phyloP scores from a whole-genome alignment of 495 filamentous ascomycete species.

The Neurospora pannonica region DNA sequence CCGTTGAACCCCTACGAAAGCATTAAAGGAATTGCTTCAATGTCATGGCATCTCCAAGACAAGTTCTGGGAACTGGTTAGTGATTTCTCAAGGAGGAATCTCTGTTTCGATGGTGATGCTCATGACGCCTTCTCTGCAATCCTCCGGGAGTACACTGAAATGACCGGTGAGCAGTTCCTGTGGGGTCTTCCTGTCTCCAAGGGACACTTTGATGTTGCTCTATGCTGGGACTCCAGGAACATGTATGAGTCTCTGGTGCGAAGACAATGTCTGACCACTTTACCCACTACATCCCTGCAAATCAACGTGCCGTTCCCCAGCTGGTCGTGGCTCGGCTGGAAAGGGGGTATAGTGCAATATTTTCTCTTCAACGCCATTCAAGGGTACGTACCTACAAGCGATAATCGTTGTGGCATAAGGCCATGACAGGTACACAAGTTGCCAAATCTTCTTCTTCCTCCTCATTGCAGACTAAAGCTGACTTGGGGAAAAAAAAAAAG shows the following conservation, averaged over 20 bases:
- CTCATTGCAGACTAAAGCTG: neutral
- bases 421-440: too few relatives aligned
- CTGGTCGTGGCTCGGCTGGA: conserved; percentile 18
- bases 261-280: neutral
- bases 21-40: too few relatives aligned
- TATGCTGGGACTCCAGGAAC: conserved; percentile 18
- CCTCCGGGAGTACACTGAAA: neutral
- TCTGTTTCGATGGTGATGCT: neutral
- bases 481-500: neutral
- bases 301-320: conserved; percentile 5
- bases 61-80: neutral
- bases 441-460: neutral
- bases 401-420: too few relatives aligned
- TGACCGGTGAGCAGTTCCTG: conserved; percentile 7
- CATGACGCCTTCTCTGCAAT: conserved; percentile 13
- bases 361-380: accelerated
- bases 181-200: conserved; percentile 8
- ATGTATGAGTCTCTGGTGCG: conserved; percentile 1
- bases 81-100: neutral
- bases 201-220: conserved; percentile 5
- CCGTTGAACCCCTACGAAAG: too few relatives aligned
- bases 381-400: neutral
- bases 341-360: conserved; percentile 3
- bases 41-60: too few relatives aligned
- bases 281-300: neutral